A percentile compares a stretch with the other conserved stretches of the same genome.
These are phyloP conservation scores for Dimargaris cristalligena DNA, from an alignment of 192 early-diverging fungal species.

Conservation along the genomic window DNA sequence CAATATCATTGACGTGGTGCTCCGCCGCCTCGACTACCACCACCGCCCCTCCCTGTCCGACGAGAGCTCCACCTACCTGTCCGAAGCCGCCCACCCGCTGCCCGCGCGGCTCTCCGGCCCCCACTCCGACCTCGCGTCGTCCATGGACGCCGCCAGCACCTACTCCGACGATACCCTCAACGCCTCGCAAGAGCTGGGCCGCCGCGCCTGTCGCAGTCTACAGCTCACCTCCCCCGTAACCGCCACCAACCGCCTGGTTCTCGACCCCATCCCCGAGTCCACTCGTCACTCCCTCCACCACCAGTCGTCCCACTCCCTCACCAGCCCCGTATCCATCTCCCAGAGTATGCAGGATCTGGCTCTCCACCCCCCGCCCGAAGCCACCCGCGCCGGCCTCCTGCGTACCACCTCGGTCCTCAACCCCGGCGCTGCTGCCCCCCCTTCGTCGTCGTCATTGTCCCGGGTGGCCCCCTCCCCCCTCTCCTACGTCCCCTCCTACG, in stretches of 20 bases:
- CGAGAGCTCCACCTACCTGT: not conserved
- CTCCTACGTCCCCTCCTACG: not conserved
- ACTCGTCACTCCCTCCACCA: not conserved
- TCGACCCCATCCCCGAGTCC: not conserved
- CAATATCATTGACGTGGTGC: conserved; percentile 5
- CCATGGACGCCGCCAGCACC: conserved; percentile 1
- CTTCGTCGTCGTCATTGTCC: not conserved
- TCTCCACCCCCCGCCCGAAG: not conserved
- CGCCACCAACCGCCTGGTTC: not conserved
- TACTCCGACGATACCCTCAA: not conserved
- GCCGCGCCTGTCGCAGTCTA: conserved; percentile 1
- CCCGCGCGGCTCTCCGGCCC: not conserved
- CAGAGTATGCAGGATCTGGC: not conserved
- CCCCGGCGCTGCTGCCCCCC: not conserved
- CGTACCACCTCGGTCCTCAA: not conserved
- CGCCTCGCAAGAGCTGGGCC: conserved; percentile 3
- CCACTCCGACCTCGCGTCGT: not conserved
- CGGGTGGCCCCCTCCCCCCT: conserved; percentile 8
- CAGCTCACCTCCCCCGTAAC: not conserved
- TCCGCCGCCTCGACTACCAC: conserved; percentile 9
- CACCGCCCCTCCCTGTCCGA: conserved; percentile 4
- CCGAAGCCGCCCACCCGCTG: not conserved
- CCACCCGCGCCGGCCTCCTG: not conserved
- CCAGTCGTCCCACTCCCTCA: not conserved
- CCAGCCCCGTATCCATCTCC: not conserved